Base-by-base conservation (phyloP, 352 stramenopile genomes). In the Peronosclerospora sorghi region DNA sequence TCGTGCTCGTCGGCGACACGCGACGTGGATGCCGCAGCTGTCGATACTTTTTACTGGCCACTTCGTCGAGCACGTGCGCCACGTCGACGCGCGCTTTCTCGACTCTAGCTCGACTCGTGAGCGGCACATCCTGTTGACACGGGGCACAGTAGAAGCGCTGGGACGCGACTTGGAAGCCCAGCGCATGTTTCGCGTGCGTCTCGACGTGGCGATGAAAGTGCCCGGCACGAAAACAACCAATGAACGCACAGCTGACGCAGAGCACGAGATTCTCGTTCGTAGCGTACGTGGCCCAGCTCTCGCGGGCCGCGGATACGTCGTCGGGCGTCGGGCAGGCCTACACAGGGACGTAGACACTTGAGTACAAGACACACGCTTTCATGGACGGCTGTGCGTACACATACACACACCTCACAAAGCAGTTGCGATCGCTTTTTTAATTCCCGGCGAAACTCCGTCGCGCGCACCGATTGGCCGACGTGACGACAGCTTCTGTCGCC, bases 171-270 rank as follows among this genome's bases (percentile, higher is more conserved):
- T 77, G 59, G 17, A 83, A 64, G 9, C 58, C 60, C 14, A 82
- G 65, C 39, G 71, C 82, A 44, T 86, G 73, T 48, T 86, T 86
- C 4, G 68, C 20, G 29, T 79, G 56, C 2, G 51, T 10, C 59
- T 74, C 56, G 12, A 74, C 41, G 42, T 86, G 73, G 29, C 60
- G 56, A 28, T 54, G 53, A 39, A 77, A 75, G 54, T 86, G 73
- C 26, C 65, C 68, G 8, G 51, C 40, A 35, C 59, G 60, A 14
- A 79, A 51, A 41, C 73, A 86, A 23, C 59, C 73, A 12, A 86
- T 52, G 47, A 77, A 77, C 34, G 60, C 73, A 41, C 73, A 86
- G 15, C 50, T 73, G 9, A 86, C 56, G 38, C 73, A 86, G 2
- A 83, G 30, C 21, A 70, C 53, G 23, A 83, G 50, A 32, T 79